phyloP scores from a whole-genome alignment of 768 basidiomycete genomes.

The Atractiella rhizophila region DNA sequence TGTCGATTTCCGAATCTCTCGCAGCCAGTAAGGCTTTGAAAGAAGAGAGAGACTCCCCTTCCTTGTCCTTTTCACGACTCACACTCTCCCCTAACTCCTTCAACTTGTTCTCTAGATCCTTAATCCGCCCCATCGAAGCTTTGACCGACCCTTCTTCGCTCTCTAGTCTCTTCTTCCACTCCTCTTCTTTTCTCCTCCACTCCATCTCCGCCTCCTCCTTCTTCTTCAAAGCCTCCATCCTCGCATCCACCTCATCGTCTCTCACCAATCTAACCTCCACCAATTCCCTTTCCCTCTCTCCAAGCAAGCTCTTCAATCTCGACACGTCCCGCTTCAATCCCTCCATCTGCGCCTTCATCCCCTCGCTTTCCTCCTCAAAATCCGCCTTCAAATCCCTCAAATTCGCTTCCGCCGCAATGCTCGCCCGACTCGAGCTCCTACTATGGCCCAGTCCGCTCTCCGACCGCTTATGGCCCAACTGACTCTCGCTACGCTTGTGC shows the following conservation, averaged over 20 bases:
- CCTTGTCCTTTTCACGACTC: neutral
- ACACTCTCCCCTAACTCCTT: neutral
- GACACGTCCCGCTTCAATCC: slow-evolving; percentile 2
- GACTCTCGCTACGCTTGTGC: slow-evolving; percentile 10
- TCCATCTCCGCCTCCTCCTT: slow-evolving; percentile 16
- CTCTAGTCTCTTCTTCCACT: neutral
- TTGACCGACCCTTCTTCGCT: neutral
- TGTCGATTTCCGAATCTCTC: too few relatives aligned
- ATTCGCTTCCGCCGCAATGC: slow-evolving; percentile 27
- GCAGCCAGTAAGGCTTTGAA: slow-evolving; percentile 2
- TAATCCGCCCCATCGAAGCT: neutral
- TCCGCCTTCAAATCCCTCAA: slow-evolving; percentile 32
- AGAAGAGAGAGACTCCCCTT: too few relatives aligned
- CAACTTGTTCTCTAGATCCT: slow-evolving; percentile 19
- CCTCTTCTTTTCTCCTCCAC: neutral
- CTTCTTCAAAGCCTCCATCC: slow-evolving; percentile 12
- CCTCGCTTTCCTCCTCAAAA: slow-evolving; percentile 30
- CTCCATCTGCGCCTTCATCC: slow-evolving; percentile 25
- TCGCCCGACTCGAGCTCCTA: slow-evolving; percentile 20
- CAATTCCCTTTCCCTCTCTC: slow-evolving; percentile 8
- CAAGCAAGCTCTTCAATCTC: too few relatives aligned
- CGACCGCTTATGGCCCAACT: slow-evolving; percentile 23
- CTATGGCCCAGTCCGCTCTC: too few relatives aligned
- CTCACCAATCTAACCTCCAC: slow-evolving; percentile 4
- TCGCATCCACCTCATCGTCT: slow-evolving; percentile 17